phyloP scores from a whole-genome alignment of 768 basidiomycete genomes.

The Suillus bovinus region DNA sequence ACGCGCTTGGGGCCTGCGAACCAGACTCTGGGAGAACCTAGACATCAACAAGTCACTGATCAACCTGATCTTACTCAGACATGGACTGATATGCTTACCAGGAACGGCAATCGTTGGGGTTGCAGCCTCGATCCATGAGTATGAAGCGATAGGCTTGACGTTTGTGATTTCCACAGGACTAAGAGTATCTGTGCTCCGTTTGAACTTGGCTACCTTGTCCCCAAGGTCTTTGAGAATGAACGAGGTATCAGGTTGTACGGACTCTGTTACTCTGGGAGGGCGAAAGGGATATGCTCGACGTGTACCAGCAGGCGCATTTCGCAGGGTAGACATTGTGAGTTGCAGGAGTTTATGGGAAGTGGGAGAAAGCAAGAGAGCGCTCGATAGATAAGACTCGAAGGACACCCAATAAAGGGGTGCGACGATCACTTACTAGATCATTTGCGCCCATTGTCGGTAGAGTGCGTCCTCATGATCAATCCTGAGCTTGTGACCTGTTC shows the following conservation, averaged over 20 bases:
- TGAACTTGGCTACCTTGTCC: slow-evolving; percentile 19
- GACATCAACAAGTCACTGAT: slow-evolving; percentile 1
- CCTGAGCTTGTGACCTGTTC: not conserved
- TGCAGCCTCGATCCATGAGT: slow-evolving; percentile 48
- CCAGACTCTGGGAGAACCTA: slow-evolving; percentile 67
- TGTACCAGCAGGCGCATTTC: not conserved
- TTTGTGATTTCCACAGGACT: slow-evolving; percentile 35
- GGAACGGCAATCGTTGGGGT: slow-evolving; percentile 54
- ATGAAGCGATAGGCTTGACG: slow-evolving; percentile 48
- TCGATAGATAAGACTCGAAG: not conserved
- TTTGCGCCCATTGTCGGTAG: not conserved
- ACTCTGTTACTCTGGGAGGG: not conserved
- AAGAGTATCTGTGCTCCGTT: slow-evolving; percentile 9
- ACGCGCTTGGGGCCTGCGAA: slow-evolving; percentile 53
- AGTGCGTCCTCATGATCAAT: not conserved
- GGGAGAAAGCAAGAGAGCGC: not conserved
- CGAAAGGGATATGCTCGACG: not conserved
- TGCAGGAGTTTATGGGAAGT: not conserved
- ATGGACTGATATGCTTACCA: slow-evolving; percentile 29
- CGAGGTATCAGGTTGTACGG: not conserved
- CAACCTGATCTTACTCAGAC: not conserved
- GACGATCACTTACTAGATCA: slow-evolving; percentile 3
- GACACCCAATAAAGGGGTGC: not conserved
- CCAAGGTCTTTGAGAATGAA: slow-evolving; percentile 28
- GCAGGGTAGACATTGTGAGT: not conserved